phyloP scores from a whole-genome alignment of 2,329 filamentous ascomycete genomes.

The Talaromyces piceae region DNA sequence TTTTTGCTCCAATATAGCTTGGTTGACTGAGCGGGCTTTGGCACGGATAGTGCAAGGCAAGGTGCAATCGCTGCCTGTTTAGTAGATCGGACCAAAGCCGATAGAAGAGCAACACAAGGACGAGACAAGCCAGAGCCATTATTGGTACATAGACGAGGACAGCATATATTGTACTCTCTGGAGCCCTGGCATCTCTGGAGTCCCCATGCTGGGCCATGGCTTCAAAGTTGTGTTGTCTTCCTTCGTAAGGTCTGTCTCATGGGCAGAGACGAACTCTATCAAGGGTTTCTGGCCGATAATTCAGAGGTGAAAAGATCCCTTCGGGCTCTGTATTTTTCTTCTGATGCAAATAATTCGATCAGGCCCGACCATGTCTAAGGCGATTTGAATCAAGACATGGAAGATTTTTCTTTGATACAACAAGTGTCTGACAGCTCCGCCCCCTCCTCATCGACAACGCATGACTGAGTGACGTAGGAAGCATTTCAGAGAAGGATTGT shows the following conservation, averaged over 20 bases:
- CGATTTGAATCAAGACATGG: background rate
- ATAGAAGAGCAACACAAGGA: background rate
- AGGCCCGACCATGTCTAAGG: background rate
- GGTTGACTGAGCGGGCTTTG: conserved; percentile 1
- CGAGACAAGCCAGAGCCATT: conserved; percentile 1
- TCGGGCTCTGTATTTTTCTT: background rate
- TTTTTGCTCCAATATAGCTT: background rate
- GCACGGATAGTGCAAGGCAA: background rate
- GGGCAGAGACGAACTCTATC: background rate
- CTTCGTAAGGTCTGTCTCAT: background rate
- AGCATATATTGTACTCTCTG: conserved; percentile 1
- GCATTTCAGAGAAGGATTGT: background rate
- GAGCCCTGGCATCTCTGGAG: background rate
- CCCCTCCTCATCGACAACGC: background rate
- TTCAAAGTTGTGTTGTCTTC: background rate
- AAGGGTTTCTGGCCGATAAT: background rate
- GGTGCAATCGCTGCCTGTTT: conserved; percentile 1
- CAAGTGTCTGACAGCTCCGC: background rate
- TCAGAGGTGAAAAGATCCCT: background rate
- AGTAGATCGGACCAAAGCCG: conserved; percentile 1
- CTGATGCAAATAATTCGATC: background rate
- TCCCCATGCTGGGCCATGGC: no score
- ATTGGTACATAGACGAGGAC: conserved; percentile 7
- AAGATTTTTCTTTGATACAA: background rate
- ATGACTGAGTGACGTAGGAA: background rate